Evolutionary conservation across 805 yeast species (phyloP).

Genomic region (Metschnikowia kofuensis): DNA sequence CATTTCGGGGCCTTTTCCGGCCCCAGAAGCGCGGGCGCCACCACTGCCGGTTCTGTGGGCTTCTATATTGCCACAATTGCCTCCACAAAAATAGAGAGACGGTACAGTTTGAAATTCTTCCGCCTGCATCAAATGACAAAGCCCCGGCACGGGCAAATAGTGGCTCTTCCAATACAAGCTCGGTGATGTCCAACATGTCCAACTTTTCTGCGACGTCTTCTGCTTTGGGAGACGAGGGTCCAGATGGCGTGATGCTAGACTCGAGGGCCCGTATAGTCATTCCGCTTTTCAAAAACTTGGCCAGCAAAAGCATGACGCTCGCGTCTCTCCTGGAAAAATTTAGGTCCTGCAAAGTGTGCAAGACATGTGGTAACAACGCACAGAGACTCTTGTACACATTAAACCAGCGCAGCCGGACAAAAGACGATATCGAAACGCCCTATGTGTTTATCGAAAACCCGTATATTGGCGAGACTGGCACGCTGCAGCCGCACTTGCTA

Average conservation of each 20-base stretch:
- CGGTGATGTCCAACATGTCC: constrained; percentile 2
- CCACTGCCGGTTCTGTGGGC: constrained; percentile 19
- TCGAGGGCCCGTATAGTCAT: constrained; percentile 30
- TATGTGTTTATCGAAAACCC: constrained; percentile 35
- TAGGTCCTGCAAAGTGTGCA: constrained; percentile 19
- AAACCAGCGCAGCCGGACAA: constrained; percentile 20
- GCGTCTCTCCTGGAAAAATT: constrained; percentile 11
- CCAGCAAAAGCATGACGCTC: constrained; percentile 2
- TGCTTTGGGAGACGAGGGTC: constrained; percentile 6
- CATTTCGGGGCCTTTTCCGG: constrained; percentile 29
- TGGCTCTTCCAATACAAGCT: constrained; percentile 10
- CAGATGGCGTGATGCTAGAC: constrained; percentile 15
- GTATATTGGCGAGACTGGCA: constrained; percentile 13
- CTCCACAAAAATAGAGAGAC: constrained; percentile 20
- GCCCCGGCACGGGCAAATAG: constrained; percentile 7
- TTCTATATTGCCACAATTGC: constrained; percentile 21
- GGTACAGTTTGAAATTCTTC: constrained; percentile 9
- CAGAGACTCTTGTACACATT: constrained; percentile 26
- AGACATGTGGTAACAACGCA: constrained; percentile 17
- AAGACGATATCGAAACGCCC: constrained; percentile 18
- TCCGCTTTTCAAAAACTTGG: constrained; percentile 30
- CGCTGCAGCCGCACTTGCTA: constrained; percentile 8
- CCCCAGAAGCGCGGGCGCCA: constrained; percentile 22
- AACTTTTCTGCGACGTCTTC: constrained; percentile 1
- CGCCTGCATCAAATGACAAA: constrained; percentile 5